Evolutionary conservation across 140 eudicot species (phyloP).

Genomic region (Ambrosia hybrid): DNA sequence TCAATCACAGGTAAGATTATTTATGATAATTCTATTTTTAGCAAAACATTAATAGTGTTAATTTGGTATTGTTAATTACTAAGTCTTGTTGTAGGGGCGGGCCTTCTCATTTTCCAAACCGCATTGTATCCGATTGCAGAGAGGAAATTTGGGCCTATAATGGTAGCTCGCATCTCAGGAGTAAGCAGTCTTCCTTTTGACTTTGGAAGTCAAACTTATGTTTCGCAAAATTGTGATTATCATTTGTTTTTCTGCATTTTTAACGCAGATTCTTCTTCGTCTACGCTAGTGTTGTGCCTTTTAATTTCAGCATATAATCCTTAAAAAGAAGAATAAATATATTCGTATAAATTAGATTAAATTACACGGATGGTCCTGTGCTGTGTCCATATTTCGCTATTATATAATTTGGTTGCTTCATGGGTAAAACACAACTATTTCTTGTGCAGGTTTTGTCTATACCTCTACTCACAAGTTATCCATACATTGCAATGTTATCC

Average conservation of each 20-base stretch:
- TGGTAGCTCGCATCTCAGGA: constrained; percentile 62
- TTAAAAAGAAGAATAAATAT: not conserved
- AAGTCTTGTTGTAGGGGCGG: constrained; percentile 50
- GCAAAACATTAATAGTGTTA: not conserved
- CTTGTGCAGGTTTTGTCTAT: constrained; percentile 56
- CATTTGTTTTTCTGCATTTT: not conserved
- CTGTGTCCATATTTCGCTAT: not conserved
- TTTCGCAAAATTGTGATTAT: not conserved
- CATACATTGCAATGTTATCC: constrained; percentile 61
- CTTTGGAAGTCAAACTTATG: constrained; percentile 3
- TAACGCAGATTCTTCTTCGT: not conserved
- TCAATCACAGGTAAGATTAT: constrained; percentile 59
- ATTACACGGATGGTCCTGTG: not conserved
- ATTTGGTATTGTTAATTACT: not conserved
- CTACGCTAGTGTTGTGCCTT: not conserved
- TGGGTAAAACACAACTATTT: constrained; percentile 2
- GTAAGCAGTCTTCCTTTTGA: constrained; percentile 47
- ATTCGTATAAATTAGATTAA: not conserved
- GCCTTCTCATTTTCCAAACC: constrained; percentile 68
- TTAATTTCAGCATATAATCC: not conserved
- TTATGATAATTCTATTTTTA: not conserved
- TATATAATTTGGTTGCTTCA: constrained; percentile 8
- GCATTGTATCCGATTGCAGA: constrained; percentile 63
- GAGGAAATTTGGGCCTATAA: constrained; percentile 54
- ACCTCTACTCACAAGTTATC: constrained; percentile 65